A percentile compares a stretch with the other conserved stretches of the same genome.
These are phyloP conservation scores for Chrysochromulina tobinii DNA, from an alignment of 78 protist genomes.

Conservation along the genomic window DNA sequence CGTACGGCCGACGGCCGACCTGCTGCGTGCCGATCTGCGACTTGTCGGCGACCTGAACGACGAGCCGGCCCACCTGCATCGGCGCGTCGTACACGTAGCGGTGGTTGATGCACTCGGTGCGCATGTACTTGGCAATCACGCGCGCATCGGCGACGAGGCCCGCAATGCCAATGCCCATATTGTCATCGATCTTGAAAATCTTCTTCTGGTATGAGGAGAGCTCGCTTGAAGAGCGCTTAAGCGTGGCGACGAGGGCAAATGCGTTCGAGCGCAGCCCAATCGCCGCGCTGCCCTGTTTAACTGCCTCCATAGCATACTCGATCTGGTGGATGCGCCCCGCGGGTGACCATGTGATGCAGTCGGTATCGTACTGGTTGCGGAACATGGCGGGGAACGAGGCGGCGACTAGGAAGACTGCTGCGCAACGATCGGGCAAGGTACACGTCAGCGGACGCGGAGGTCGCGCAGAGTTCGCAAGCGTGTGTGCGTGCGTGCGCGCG, in stretches of 20 bases:
- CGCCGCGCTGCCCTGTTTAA: constrained; percentile 91
- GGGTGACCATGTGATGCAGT: constrained; percentile 87
- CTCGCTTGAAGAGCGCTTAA: constrained; percentile 84
- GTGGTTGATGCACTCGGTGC: constrained; percentile 86
- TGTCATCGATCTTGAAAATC: constrained; percentile 88
- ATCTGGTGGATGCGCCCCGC: constrained; percentile 93
- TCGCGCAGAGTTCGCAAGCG: too few relatives aligned
- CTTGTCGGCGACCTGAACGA: constrained; percentile 77
- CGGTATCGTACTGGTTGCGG: constrained; percentile 67
- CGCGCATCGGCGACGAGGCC: constrained; percentile 92
- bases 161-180: constrained; percentile 87
- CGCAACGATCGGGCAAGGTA: too few relatives aligned
- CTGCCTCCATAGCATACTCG: constrained; percentile 98
- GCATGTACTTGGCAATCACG: constrained; percentile 72
- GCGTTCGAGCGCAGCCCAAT: constrained; percentile 75
- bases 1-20: constrained; percentile 89
- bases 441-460: too few relatives aligned
- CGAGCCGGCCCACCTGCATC: constrained; percentile 82
- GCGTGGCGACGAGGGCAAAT: constrained; percentile 79
- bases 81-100: constrained; percentile 76
- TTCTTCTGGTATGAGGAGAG: constrained; percentile 91
- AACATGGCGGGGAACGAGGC: neutral
- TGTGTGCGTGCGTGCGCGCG: too few relatives aligned
- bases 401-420: neutral
- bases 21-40: constrained; percentile 76